Evolutionary conservation across 2,329 filamentous ascomycete species (phyloP).

Genomic region (Nigrospora osmanthi): DNA sequence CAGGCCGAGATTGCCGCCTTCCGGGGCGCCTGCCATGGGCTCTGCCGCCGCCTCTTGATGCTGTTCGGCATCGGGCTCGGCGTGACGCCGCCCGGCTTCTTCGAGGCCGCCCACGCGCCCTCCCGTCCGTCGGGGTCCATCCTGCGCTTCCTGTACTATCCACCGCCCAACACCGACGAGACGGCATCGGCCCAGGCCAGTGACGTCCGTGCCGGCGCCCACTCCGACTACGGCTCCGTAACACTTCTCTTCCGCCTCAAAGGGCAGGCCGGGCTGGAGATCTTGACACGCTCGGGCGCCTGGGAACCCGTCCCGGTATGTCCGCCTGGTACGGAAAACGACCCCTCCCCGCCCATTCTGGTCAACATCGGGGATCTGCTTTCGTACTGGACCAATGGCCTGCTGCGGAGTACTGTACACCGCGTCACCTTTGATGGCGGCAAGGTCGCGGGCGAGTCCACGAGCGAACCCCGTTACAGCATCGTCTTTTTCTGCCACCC

Average conservation of each 20-base stretch:
- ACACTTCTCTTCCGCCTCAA: slow-evolving; percentile 78
- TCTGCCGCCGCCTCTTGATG: slow-evolving; percentile 66
- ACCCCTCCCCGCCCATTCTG: slow-evolving; percentile 65
- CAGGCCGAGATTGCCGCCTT: slow-evolving; percentile 60
- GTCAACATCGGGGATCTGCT: slow-evolving; percentile 66
- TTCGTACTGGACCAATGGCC: slow-evolving; percentile 83
- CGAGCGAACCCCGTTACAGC: slow-evolving; percentile 48
- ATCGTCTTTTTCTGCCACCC: slow-evolving; percentile 66
- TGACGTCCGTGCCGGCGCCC: slow-evolving; percentile 81
- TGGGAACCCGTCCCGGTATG: slow-evolving; percentile 62
- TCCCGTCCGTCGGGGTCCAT: slow-evolving; percentile 46
- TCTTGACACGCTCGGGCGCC: slow-evolving; percentile 49
- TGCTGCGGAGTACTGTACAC: slow-evolving; percentile 83
- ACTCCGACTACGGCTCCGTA: slow-evolving; percentile 75
- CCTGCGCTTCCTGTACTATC: slow-evolving; percentile 68
- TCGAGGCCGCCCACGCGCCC: slow-evolving; percentile 41
- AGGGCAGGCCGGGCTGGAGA: slow-evolving; percentile 80
- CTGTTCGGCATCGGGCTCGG: slow-evolving; percentile 73
- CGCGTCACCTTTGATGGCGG: slow-evolving; percentile 64
- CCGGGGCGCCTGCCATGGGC: slow-evolving; percentile 58
- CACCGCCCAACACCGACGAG: slow-evolving; percentile 35
- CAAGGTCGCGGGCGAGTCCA: slow-evolving; percentile 34
- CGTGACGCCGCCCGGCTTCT: slow-evolving; percentile 47
- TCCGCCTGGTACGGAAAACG: slow-evolving; percentile 50
- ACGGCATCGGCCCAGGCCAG: slow-evolving; percentile 32